Conservation (phyloP, 2,329 filamentous ascomycete genomes). For the Nemania diffusa region DNA sequence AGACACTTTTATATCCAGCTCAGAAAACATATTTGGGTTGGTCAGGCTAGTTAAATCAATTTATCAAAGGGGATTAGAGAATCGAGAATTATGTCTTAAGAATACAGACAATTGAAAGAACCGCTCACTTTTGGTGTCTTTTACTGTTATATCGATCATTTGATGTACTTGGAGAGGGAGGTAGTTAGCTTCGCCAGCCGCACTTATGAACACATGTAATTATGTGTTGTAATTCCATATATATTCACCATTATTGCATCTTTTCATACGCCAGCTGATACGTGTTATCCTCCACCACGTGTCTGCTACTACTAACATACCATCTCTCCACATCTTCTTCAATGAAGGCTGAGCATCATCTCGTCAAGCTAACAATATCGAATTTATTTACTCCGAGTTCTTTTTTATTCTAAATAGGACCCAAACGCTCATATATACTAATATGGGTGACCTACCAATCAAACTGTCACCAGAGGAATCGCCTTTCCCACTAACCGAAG, state of each 20-base stretch:
- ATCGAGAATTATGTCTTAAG: neutral
- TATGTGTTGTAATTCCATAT: constrained; percentile 3
- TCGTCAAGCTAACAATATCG: constrained; percentile 1
- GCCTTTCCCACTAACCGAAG: constrained; percentile 69
- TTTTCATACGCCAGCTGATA: neutral
- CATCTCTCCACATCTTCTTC: constrained; percentile 11
- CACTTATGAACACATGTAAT: neutral
- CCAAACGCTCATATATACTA: neutral
- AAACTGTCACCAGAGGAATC: constrained; percentile 51
- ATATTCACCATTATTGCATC: constrained; percentile 10
- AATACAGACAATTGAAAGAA: neutral
- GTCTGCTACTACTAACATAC: neutral
- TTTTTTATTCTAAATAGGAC: neutral
- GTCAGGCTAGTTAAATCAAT: neutral
- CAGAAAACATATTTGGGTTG: neutral
- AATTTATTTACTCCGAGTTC: constrained; percentile 10
- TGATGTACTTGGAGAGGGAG: neutral
- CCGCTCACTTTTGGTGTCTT: neutral
- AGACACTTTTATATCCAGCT: neutral
- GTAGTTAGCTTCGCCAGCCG: constrained; percentile 1
- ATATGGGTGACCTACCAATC: constrained; percentile 54
- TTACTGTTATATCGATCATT: neutral
- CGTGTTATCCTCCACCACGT: neutral
- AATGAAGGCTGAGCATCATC: neutral
- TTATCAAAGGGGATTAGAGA: neutral